These are phyloP conservation scores for Brasilioporus rufonigricans DNA, from an alignment of 768 basidiomycete species.

Conservation along the genomic window DNA sequence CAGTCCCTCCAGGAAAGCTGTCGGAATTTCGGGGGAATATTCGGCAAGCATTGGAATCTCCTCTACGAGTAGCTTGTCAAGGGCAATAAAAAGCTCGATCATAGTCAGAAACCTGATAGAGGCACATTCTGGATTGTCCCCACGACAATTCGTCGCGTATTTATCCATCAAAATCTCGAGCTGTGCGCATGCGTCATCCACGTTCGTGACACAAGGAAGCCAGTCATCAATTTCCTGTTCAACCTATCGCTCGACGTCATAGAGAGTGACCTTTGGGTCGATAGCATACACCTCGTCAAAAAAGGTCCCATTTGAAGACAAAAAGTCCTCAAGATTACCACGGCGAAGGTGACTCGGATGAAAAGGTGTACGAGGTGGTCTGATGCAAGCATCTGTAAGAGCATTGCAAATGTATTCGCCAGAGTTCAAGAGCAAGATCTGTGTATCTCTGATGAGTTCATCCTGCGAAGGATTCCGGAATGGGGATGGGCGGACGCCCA, in stretches of 20 bases:
- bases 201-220: not conserved
- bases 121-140: slow-evolving; percentile 31
- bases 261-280: slow-evolving; percentile 23
- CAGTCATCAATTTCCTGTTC: slow-evolving; percentile 7
- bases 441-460: slow-evolving; percentile 25
- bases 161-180: slow-evolving; percentile 18
- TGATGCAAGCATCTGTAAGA: not conserved
- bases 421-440: slow-evolving; percentile 26
- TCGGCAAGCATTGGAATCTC: not conserved
- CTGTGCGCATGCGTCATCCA: slow-evolving; percentile 8
- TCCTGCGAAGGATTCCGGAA: not conserved
- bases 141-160: slow-evolving; percentile 23
- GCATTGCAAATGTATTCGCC: not conserved
- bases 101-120: slow-evolving; percentile 39
- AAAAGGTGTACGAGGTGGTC: not conserved
- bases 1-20: not conserved
- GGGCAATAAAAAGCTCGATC: slow-evolving; percentile 9
- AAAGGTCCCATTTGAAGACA: slow-evolving; percentile 10
- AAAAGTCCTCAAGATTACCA: slow-evolving; percentile 12
- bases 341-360: not conserved
- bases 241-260: slow-evolving; percentile 37
- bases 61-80: not conserved
- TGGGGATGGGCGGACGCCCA: slow-evolving; percentile 21
- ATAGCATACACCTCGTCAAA: not conserved
- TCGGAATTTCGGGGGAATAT: not conserved